Evolutionary conservation across 2,329 filamentous ascomycete species (phyloP).

Genomic region (Hypoxylon rubiginosum): DNA sequence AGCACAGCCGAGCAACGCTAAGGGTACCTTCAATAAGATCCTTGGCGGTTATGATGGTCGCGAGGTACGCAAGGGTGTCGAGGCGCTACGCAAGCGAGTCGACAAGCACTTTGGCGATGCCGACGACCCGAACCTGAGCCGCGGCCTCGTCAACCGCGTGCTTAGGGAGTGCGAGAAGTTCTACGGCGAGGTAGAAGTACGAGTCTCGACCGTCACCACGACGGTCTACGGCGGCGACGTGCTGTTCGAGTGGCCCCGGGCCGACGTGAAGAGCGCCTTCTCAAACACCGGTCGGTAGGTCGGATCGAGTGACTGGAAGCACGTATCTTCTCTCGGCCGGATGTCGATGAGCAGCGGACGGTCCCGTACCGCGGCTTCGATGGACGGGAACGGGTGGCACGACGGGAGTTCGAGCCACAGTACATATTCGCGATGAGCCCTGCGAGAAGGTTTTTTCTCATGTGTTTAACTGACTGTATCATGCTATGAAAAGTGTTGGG

Average conservation of each 20-base stretch:
- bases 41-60: conserved; percentile 83
- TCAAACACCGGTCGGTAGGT: conserved; percentile 50
- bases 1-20: conserved; percentile 84
- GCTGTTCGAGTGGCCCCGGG: conserved; percentile 74
- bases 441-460: no score
- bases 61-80: conserved; percentile 90
- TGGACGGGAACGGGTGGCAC: conserved; percentile 32
- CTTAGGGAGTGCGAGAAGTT: conserved; percentile 72
- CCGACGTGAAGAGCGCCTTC: conserved; percentile 73
- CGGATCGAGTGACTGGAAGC: conserved; percentile 47
- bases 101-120: conserved; percentile 98
- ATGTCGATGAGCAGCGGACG: conserved; percentile 34
- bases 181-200: conserved; percentile 72
- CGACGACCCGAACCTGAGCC: conserved; percentile 77
- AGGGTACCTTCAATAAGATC: conserved; percentile 87
- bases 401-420: conserved; percentile 36
- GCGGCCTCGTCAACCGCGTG: conserved; percentile 69
- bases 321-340: conserved; percentile 32
- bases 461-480: neutral
- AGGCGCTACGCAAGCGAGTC: conserved; percentile 88
- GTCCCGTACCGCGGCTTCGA: conserved; percentile 24
- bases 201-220: conserved; percentile 71
- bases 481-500: neutral
- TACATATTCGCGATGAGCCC: conserved; percentile 40
- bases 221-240: conserved; percentile 75